These are phyloP conservation scores for Polytolypa hystricis DNA, from an alignment of 2,329 filamentous ascomycete species.

Conservation along the genomic window DNA sequence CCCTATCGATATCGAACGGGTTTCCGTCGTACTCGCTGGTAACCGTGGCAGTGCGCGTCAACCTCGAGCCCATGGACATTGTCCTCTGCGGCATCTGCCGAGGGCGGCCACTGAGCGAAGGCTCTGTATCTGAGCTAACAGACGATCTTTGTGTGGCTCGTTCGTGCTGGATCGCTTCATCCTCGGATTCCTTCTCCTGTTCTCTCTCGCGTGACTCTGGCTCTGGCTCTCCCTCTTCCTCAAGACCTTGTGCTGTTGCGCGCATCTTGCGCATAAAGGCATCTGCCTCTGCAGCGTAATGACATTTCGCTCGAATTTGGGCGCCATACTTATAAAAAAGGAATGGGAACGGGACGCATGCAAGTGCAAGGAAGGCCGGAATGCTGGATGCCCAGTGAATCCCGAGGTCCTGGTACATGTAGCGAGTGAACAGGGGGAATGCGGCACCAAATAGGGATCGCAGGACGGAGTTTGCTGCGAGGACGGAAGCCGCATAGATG, in stretches of 20 bases:
- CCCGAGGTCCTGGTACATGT: conserved; percentile 43
- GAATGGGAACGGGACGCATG: conserved; percentile 63
- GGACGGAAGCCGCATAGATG: conserved; percentile 63
- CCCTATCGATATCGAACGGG: conserved; percentile 34
- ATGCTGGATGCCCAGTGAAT: conserved; percentile 67
- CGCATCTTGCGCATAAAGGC: conserved; percentile 43
- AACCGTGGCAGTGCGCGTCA: neutral
- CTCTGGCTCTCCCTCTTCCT: conserved; percentile 1
- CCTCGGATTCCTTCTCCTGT: neutral
- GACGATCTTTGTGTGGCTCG: neutral
- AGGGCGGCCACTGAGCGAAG: neutral
- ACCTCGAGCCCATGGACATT: neutral
- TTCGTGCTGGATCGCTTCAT: neutral
- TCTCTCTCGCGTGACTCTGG: neutral
- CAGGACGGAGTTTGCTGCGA: conserved; percentile 69
- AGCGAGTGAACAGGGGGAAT: conserved; percentile 63
- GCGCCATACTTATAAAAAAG: conserved; percentile 64
- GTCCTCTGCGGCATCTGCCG: neutral
- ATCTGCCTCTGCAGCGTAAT: conserved; percentile 58
- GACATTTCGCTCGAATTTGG: conserved; percentile 53
- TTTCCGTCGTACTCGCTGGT: conserved; percentile 30
- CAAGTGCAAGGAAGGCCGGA: conserved; percentile 61
- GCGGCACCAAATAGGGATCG: conserved; percentile 66
- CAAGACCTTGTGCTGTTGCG: conserved; percentile 1
- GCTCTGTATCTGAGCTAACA: neutral